A percentile compares a stretch with the other conserved stretches of the same genome.
phyloP scores from a whole-genome alignment of 2,329 filamentous ascomycete species.

The Trichoderma breve region DNA sequence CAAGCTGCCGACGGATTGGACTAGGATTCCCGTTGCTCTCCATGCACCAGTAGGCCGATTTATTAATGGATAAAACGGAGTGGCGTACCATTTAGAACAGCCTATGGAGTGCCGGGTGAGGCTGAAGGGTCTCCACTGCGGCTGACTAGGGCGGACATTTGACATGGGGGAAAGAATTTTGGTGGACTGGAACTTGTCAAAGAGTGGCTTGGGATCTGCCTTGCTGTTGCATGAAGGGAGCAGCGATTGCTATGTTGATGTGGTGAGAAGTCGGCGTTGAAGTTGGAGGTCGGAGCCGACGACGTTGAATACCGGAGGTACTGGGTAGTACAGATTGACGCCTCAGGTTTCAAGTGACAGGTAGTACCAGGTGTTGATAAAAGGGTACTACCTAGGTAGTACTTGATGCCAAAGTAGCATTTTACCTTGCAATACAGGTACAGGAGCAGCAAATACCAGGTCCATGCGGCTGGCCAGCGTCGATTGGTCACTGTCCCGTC shows the following conservation, averaged over 20 bases:
- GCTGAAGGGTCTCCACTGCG: constrained; percentile 21
- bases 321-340: not conserved
- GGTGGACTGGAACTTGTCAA: not conserved
- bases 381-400: not conserved
- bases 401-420: not conserved
- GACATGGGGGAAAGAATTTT: not conserved
- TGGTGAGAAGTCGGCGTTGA: not conserved
- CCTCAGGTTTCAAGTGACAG: not conserved
- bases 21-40: not conserved
- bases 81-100: not conserved
- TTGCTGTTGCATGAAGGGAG: not conserved
- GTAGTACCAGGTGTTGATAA: not conserved
- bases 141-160: constrained; percentile 18
- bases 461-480: not conserved
- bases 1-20: not conserved
- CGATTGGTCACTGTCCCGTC: not conserved
- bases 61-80: not conserved
- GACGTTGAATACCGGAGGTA: not conserved
- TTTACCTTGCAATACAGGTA: not conserved
- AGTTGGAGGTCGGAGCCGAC: not conserved
- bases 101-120: constrained; percentile 12
- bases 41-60: not conserved
- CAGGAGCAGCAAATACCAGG: not conserved
- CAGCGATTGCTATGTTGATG: not conserved
- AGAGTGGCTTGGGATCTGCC: not conserved